Base-by-base conservation (phyloP, 345 rosid species). In the Salix caprea region DNA sequence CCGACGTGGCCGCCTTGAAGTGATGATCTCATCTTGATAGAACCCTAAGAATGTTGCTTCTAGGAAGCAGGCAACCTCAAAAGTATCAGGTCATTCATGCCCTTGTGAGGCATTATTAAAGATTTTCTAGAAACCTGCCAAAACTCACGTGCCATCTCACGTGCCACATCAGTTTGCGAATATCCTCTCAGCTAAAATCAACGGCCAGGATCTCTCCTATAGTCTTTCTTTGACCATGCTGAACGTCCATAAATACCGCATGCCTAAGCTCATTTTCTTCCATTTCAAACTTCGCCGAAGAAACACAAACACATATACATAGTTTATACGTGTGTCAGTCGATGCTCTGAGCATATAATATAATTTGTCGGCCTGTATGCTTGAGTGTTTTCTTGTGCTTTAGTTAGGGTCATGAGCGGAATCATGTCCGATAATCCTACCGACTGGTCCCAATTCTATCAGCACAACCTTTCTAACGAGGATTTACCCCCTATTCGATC, bases 401-500 rank as follows among this genome's bases (percentile, higher is more conserved):
- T 4, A 15, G 15, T 21, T 62, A 1, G 42, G 78, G 73, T 78
- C 74, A 84, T 84, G 87, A 86, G 79, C 62, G 69, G 83, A 65
- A 68, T 85, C 76, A 91, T 91, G 95, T 84, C 98, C 69, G 46
- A n/a, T 50, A 84, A 69, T 78, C 90, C 96, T 26, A 79, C 76
- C 44, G 92, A 91, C 19, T 94, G 98, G 98, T 42, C 85, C 61
- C 91, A 89, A 42, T 88, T 88, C 78, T 90, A 84, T 65, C 90
- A 84, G 1, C 97, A 89, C 26, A 66, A 73, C 65, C 76, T 75
- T 74, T 78, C 52, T 18, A 58, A 23, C 64, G 28, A 58, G 0
- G 64, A 9, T n/a, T n/a, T 23, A n/a, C 64, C 64, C 24, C 64
- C 85, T 48, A 72, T 19, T 65, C 74, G 37, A 32, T 52, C 75